Evolutionary conservation across 257 asterid genomes (phyloP), one percentile per base, ranked within the genome.

Genomic region (Plantago major): DNA sequence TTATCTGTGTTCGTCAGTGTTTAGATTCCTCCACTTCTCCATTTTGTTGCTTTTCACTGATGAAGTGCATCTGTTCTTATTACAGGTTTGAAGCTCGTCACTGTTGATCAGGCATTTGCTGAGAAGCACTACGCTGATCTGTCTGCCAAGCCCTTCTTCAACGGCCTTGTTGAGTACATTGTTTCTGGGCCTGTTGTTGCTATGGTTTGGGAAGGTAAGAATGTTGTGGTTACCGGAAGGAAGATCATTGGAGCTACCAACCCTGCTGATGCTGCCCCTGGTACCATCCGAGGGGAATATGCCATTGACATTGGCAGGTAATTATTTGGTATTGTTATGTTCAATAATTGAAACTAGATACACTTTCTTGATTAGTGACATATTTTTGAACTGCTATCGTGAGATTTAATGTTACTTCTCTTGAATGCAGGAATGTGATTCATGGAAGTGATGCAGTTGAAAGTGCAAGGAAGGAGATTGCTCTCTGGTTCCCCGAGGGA

Each of bases 401-500:
- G 28, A 9, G 11, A 10, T 51, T 50, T 0, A 19, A 14, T 17
- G 15, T 13, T 11, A 8, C 58, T 16, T 16, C n/a, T 10, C 3
- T 18, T 12, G 33, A 58, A 16, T 77, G 78, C 79, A 89, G 99
- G 88, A 92, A 92, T 43, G 86, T 92, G 46, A 89, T 92, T 67
- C 97, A 92, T 13, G 96, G 98, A 11, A 88, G 97, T 62, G 98
- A 92, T 73, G 77, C 93, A 2, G 95, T 92, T 30, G 95, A 88
- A 89, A 92, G 95, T 51, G 97, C 74, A 7, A 80, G 79, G 69
- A 92, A 92, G 71, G 96, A 89, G 74, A 89, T 92, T 60, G 95
- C 95, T 54, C 88, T 92, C n/a, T 92, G 96, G 99, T 92, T 89
- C 83, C 97, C 95, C 0, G 97, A 86, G 63, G 96, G 97, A n/a